phyloP scores from a whole-genome alignment of 305 asterid species.

The Stenogyne calaminthoides region DNA sequence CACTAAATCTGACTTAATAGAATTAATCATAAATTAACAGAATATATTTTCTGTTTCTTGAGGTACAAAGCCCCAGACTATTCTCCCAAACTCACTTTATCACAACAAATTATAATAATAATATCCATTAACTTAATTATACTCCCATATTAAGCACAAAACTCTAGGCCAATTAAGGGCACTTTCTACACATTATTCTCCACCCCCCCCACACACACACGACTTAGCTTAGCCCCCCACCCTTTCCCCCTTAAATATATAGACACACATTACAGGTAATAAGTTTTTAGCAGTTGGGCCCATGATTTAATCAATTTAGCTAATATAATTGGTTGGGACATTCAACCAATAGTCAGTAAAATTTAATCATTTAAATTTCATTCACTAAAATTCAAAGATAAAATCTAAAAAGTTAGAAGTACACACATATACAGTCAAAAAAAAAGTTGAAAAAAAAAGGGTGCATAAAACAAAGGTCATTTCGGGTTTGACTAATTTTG shows the following conservation, averaged over 20 bases:
- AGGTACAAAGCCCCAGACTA: constrained; percentile 36
- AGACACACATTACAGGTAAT: no score
- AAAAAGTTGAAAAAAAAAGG: no score
- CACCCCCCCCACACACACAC: not conserved
- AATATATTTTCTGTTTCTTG: not conserved
- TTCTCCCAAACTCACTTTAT: constrained; percentile 31
- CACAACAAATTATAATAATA: constrained; percentile 19
- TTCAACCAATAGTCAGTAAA: not conserved
- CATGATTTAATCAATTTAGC: not conserved
- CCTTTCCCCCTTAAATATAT: no score
- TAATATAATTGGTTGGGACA: not conserved
- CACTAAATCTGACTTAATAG: not conserved
- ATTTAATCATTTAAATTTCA: not conserved
- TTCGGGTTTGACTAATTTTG: not conserved
- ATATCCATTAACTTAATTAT: constrained; percentile 33
- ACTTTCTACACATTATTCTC: not conserved
- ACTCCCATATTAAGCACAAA: constrained; percentile 30
- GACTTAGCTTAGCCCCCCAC: no score
- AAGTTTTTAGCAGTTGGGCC: not conserved
- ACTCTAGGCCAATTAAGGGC: constrained; percentile 23
- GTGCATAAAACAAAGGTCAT: no score
- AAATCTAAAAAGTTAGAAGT: not conserved
- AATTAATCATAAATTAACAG: not conserved
- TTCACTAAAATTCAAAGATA: not conserved
- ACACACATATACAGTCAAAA: not conserved